Evolutionary conservation across 1,284 basidiomycete genomes (phyloP).

Genomic region (Lignosus rhinocerotis): DNA sequence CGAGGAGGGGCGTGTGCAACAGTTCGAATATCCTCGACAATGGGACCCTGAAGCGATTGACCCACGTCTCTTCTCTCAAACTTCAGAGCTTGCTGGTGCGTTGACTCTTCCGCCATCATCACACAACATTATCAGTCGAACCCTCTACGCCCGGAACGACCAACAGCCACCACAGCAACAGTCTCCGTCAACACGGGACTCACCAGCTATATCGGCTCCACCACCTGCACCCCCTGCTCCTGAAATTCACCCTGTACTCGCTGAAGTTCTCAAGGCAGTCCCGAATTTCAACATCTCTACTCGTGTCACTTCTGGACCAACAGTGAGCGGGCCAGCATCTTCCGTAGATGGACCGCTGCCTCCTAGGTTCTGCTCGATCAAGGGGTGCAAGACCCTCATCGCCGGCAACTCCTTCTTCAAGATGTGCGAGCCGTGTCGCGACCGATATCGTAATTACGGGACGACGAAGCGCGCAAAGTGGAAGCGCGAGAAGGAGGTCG

Average conservation of each 20-base stretch:
- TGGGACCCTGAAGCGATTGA: conserved; percentile 30
- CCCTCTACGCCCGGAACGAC: background rate
- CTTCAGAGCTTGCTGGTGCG: conserved; percentile 31
- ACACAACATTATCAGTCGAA: background rate
- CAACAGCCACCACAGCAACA: conserved; percentile 5
- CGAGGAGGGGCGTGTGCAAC: conserved; percentile 4
- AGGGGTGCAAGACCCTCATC: conserved; percentile 49
- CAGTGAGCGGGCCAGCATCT: conserved; percentile 15
- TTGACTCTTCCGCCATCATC: conserved; percentile 18
- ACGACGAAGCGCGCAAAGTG: conserved; percentile 56
- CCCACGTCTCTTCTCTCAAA: conserved; percentile 30
- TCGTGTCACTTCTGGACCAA: conserved; percentile 20
- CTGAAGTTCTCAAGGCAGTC: conserved; percentile 16
- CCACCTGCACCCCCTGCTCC: conserved; percentile 14
- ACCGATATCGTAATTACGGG: conserved; percentile 51
- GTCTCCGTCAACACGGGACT: background rate
- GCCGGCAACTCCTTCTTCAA: conserved; percentile 47
- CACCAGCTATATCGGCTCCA: background rate
- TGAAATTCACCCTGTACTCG: conserved; percentile 20
- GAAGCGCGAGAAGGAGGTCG: conserved; percentile 47
- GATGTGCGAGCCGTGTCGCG: conserved; percentile 55
- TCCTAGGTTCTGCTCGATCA: conserved; percentile 50
- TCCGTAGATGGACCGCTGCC: conserved; percentile 23
- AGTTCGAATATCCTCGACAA: conserved; percentile 12
- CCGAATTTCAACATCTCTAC: conserved; percentile 20